Percentiles rank a stretch among this genome's conserved stretches.
These are phyloP conservation scores for Pichia sp. DNA, from an alignment of 1,139 yeast species.

Conservation along the genomic window DNA sequence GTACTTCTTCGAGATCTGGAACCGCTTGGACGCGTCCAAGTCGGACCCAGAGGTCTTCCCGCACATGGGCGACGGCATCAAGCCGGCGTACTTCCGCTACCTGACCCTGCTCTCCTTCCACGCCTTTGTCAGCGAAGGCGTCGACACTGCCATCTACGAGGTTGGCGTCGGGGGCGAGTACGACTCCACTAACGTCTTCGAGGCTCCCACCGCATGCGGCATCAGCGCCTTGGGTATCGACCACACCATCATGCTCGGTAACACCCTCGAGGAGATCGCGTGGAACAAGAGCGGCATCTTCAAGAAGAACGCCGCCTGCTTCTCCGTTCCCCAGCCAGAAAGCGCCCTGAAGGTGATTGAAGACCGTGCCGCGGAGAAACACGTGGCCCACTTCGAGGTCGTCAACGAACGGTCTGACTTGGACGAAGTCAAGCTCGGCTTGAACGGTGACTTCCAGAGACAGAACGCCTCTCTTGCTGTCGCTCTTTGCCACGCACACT, in stretches of 20 bases:
- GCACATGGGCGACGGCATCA: slow-evolving; percentile 62
- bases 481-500: slow-evolving; percentile 62
- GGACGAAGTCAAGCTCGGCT: slow-evolving; percentile 54
- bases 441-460: slow-evolving; percentile 82
- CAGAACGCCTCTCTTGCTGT: slow-evolving; percentile 87
- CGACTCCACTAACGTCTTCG: slow-evolving; percentile 88
- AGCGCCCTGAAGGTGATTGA: slow-evolving; percentile 49
- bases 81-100: slow-evolving; percentile 92
- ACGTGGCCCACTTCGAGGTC: slow-evolving; percentile 47
- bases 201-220: slow-evolving; percentile 79
- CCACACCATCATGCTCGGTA: slow-evolving; percentile 84
- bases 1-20: slow-evolving; percentile 95
- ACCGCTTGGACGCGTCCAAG: slow-evolving; percentile 47
- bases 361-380: slow-evolving; percentile 62
- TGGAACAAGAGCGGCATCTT: slow-evolving; percentile 97
- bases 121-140: slow-evolving; percentile 79
- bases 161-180: slow-evolving; percentile 98
- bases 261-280: slow-evolving; percentile 83
- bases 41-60: slow-evolving; percentile 64
- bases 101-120: slow-evolving; percentile 88
- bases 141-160: slow-evolving; percentile 90
- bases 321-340: slow-evolving; percentile 52
- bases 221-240: slow-evolving; percentile 87
- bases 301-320: slow-evolving; percentile 63
- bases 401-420: slow-evolving; percentile 45